These are phyloP conservation scores for Agrocybe pediades DNA, from an alignment of 768 basidiomycete genomes.

Conservation along the genomic window DNA sequence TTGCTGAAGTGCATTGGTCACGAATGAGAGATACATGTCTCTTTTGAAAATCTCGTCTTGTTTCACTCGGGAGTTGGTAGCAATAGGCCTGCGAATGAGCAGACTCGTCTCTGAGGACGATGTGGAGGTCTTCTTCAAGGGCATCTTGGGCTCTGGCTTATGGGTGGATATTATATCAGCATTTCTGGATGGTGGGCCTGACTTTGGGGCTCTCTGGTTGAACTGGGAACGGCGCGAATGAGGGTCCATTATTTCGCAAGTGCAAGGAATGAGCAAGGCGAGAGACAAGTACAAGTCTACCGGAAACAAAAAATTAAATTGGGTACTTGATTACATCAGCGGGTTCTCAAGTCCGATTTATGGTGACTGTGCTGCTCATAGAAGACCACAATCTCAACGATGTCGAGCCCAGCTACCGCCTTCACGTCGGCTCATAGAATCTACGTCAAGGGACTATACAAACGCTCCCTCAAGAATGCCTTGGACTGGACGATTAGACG, in stretches of 20 bases:
- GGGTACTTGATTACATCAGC: constrained; percentile 24
- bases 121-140: constrained; percentile 43
- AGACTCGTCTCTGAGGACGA: constrained; percentile 27
- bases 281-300: constrained; percentile 8
- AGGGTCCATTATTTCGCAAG: constrained; percentile 58
- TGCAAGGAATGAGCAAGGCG: constrained; percentile 14
- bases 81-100: constrained; percentile 55
- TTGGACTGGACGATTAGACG: constrained; percentile 89
- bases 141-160: constrained; percentile 25
- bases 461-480: constrained; percentile 81
- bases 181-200: constrained; percentile 54
- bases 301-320: constrained; percentile 16
- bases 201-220: constrained; percentile 71
- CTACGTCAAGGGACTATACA: constrained; percentile 92
- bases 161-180: constrained; percentile 36
- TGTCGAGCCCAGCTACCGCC: constrained; percentile 51
- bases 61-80: constrained; percentile 77
- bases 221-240: constrained; percentile 77
- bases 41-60: constrained; percentile 76
- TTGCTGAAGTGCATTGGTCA: constrained; percentile 78
- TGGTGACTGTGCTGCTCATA: constrained; percentile 9
- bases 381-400: constrained; percentile 30
- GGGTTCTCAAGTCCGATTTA: constrained; percentile 7
- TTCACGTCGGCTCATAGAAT: constrained; percentile 77
- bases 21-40: constrained; percentile 84